phyloP scores from a whole-genome alignment of 2,329 filamentous ascomycete species.

The Domatiomyces catenatus region DNA sequence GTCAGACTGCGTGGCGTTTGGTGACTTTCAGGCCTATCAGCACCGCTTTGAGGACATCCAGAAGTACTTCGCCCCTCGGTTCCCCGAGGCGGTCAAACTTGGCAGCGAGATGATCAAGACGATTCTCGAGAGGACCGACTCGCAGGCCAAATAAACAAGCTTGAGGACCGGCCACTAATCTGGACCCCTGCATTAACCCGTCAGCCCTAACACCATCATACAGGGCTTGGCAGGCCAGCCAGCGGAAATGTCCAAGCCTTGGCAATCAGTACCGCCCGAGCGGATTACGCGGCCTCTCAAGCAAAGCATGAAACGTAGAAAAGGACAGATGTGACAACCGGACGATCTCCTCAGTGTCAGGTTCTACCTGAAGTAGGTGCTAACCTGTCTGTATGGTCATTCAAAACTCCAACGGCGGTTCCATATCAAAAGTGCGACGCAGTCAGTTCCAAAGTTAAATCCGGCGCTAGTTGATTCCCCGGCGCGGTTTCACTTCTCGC shows the following conservation, averaged over 20 bases:
- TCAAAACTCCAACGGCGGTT: background rate
- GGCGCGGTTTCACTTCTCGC: background rate
- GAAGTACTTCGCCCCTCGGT: slow-evolving; percentile 77
- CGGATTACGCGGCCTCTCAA: background rate
- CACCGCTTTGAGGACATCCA: slow-evolving; percentile 86
- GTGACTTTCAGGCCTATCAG: slow-evolving; percentile 83
- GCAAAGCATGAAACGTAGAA: background rate
- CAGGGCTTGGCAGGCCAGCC: background rate
- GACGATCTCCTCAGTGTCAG: background rate
- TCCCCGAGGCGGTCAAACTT: slow-evolving; percentile 69
- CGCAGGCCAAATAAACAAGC: slow-evolving; percentile 1
- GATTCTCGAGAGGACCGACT: slow-evolving; percentile 61
- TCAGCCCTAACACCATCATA: background rate
- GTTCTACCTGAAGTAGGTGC: background rate
- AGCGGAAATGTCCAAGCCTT: background rate
- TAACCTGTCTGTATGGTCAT: background rate
- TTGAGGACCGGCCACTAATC: background rate
- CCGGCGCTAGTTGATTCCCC: background rate
- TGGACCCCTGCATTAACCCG: background rate
- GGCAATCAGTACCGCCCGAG: no score
- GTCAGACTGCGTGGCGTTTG: slow-evolving; percentile 82
- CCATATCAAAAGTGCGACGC: background rate
- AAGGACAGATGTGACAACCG: background rate
- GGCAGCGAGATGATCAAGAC: slow-evolving; percentile 97
- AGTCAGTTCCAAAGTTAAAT: background rate